Evolutionary conservation across 2,329 filamentous ascomycete species (phyloP), one percentile per base, ranked within the genome.

Genomic region (Tolypocladium album): DNA sequence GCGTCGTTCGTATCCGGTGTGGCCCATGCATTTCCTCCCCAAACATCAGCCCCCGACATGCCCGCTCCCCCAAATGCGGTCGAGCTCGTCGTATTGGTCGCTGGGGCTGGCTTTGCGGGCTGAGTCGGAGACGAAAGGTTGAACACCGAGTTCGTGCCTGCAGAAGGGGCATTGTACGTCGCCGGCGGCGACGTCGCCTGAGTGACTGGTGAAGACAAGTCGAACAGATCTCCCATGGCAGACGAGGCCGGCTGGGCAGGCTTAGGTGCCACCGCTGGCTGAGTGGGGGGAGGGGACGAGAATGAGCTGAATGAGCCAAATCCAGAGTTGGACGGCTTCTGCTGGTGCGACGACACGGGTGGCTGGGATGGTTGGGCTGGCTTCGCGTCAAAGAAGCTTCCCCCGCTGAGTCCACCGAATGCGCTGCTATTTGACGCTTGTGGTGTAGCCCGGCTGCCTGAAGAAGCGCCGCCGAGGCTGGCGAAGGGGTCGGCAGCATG

Each of bases 11-110:
- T 38, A 20, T 57, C 85, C 0, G 84, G 76, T 4, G 83, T 81
- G 61, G 81, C 83, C 94, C 94, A 99, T 3, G 90, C 92, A 72
- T 93, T 90, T 61, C 83, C 83, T 55, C 91, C 92, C 91, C 92
- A 97, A 0, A 92, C 87, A 69, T 96, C 90, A 61, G 88, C 76
- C 58, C 76, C 75, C 2, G 76, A 78, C 61, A 78, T 70, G 58
- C 69, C 75, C 58, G 74, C 70, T 15, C 73, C 72, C 59, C 72
- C 74, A 71, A 76, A 62, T 64, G 74, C 63, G 69, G 70, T 62
- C 65, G 73, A 73, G 58, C 69, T 64, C 17, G 70, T 63, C 11
- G 67, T 62, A 61, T 72, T 67, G 3, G 75, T 67, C 6, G 75
- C 67, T 3, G 80, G 70, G 31, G 78, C 70, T 8, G 78, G 70